These are phyloP conservation scores for Phytopythium delawarense DNA, from an alignment of 352 stramenopile genomes.

Conservation along the genomic window DNA sequence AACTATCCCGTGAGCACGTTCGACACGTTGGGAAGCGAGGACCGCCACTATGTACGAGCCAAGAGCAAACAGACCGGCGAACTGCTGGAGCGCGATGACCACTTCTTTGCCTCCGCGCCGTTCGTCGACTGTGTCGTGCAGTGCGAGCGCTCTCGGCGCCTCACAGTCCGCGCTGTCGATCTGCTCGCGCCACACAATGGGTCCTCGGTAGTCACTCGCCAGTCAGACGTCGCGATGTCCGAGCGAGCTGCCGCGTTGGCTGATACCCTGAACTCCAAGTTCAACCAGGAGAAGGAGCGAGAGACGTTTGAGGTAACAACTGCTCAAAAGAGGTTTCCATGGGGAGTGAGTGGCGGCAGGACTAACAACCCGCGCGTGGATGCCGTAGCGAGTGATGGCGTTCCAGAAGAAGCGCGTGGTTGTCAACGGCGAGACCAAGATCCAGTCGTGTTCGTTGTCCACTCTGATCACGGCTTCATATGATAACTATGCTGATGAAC, in stretches of 20 bases:
- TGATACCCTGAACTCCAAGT: conserved; percentile 32
- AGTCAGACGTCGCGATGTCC: conserved; percentile 16
- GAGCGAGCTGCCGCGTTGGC: conserved; percentile 16
- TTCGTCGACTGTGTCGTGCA: conserved; percentile 71
- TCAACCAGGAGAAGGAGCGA: conserved; percentile 26
- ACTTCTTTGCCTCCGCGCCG: conserved; percentile 58
- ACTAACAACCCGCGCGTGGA: not conserved
- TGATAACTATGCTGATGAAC: conserved; percentile 3
- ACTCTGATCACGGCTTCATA: not conserved
- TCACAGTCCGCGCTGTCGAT: conserved; percentile 57
- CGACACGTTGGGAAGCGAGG: conserved; percentile 47
- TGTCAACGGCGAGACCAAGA: conserved; percentile 23
- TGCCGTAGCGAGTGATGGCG: conserved; percentile 25
- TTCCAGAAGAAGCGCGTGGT: conserved; percentile 39
- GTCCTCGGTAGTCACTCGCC: not conserved
- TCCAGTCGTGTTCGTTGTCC: conserved; percentile 25
- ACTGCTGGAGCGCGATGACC: conserved; percentile 53
- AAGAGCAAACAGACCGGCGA: conserved; percentile 53
- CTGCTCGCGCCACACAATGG: conserved; percentile 12
- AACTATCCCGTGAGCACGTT: conserved; percentile 67
- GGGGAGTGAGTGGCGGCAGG: not conserved
- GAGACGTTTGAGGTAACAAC: conserved; percentile 29
- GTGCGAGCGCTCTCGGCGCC: conserved; percentile 50
- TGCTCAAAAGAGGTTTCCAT: not conserved
- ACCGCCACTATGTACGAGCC: conserved; percentile 60